Percentiles rank a stretch among this genome's conserved stretches.
phyloP scores from a whole-genome alignment of 2,329 filamentous ascomycete species.

The Cryphonectria carpinicola region DNA sequence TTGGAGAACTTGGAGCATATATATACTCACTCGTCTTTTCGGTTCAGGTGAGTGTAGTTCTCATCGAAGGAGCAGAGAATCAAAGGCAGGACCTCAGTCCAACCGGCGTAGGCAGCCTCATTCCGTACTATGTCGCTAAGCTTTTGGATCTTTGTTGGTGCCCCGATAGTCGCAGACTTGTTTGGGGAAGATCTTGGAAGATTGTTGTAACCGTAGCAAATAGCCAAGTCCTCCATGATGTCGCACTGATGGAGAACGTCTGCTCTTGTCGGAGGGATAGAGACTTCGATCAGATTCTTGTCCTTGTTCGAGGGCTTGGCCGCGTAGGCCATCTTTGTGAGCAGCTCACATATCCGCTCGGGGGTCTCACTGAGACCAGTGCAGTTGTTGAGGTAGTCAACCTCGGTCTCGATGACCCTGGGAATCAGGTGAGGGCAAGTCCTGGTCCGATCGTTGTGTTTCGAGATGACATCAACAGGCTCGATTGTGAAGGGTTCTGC shows the following conservation, averaged over 20 bases:
- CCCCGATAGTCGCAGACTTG: constrained; percentile 83
- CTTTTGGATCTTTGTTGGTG: constrained; percentile 91
- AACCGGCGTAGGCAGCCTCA: constrained; percentile 91
- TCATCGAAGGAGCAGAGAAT: constrained; percentile 98
- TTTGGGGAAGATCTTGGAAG: constrained; percentile 85
- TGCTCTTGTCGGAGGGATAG: constrained; percentile 85
- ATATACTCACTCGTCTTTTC: constrained; percentile 67
- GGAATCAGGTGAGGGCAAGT: constrained; percentile 81
- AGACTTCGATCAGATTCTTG: constrained; percentile 75
- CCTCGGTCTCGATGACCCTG: constrained; percentile 77
- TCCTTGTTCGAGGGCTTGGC: constrained; percentile 74
- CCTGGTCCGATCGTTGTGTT: constrained; percentile 84
- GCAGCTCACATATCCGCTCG: constrained; percentile 74
- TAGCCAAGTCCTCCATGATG: constrained; percentile 97
- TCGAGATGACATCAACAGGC: constrained; percentile 87
- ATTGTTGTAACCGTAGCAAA: constrained; percentile 97
- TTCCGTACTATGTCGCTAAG: constrained; percentile 86
- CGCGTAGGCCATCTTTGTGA: constrained; percentile 88
- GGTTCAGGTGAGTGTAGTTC: constrained; percentile 95
- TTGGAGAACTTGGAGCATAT: not conserved
- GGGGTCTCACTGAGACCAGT: constrained; percentile 80
- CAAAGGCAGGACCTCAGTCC: constrained; percentile 93
- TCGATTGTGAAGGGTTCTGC: constrained; percentile 89
- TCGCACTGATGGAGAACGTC: constrained; percentile 97
- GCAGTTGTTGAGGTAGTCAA: constrained; percentile 92